Evolutionary conservation across 2,329 filamentous ascomycete genomes (phyloP).

Genomic region (Chalaropsis ovoidea): DNA sequence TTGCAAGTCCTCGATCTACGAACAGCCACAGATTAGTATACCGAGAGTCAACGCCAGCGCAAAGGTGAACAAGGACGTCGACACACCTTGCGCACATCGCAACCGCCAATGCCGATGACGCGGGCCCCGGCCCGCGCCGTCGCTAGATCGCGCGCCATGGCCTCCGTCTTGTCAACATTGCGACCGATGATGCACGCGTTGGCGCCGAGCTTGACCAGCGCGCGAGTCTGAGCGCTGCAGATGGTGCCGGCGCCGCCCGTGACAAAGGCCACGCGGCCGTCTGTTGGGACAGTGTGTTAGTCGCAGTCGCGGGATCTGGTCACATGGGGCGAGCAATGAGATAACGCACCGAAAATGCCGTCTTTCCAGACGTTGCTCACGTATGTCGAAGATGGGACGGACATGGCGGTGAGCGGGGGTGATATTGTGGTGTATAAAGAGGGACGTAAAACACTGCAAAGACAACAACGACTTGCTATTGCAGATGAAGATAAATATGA

Average conservation of each 20-base stretch:
- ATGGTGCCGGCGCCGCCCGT: constrained; percentile 91
- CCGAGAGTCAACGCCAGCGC: neutral
- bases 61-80: constrained; percentile 28
- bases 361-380: constrained; percentile 77
- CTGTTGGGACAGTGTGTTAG: constrained; percentile 36
- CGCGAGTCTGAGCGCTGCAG: constrained; percentile 86
- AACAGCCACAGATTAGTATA: neutral
- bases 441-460: neutral
- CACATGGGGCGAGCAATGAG: neutral
- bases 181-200: constrained; percentile 91
- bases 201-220: constrained; percentile 80
- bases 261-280: constrained; percentile 83
- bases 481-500: too few relatives aligned
- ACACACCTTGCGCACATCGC: constrained; percentile 62
- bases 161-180: constrained; percentile 77
- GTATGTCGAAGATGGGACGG: constrained; percentile 61
- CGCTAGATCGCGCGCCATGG: constrained; percentile 69
- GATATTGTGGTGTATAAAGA: neutral
- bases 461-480: neutral
- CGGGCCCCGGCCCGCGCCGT: constrained; percentile 66
- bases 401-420: constrained; percentile 40
- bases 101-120: constrained; percentile 74
- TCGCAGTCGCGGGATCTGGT: neutral
- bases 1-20: constrained; percentile 52
- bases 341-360: constrained; percentile 64